phyloP scores from a whole-genome alignment of 2,329 filamentous ascomycete genomes.

The Domatiomyces catenatus region DNA sequence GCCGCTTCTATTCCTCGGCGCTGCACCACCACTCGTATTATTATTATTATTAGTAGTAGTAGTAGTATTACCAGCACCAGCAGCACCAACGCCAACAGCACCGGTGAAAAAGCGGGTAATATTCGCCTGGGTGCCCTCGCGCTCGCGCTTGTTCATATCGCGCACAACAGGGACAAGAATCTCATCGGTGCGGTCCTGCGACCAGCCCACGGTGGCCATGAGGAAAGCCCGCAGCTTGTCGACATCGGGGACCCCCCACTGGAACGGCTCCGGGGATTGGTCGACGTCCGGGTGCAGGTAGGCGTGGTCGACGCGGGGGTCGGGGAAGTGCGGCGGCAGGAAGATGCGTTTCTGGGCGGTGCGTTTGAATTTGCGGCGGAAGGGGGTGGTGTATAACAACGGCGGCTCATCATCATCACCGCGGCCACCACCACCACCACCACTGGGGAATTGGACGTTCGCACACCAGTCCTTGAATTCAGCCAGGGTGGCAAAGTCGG shows the following conservation, averaged over 20 bases:
- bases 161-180: conserved; percentile 87
- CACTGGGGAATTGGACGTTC: too few species aligned
- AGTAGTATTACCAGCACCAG: conserved; percentile 15
- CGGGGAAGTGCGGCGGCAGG: conserved; percentile 65
- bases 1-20: conserved; percentile 46
- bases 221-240: conserved; percentile 70
- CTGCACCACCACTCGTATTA: conserved; percentile 5
- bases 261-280: conserved; percentile 58
- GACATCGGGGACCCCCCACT: conserved; percentile 91
- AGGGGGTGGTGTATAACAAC: conserved; percentile 34
- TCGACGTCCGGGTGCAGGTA: conserved; percentile 84
- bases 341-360: conserved; percentile 69
- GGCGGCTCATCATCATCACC: too few species aligned
- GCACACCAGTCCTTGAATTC: conserved; percentile 80
- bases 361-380: conserved; percentile 75
- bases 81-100: conserved; percentile 56
- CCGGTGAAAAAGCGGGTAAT: conserved; percentile 89
- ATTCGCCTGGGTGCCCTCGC: conserved; percentile 87
- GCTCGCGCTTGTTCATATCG: conserved; percentile 80
- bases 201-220: conserved; percentile 88
- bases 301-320: conserved; percentile 59
- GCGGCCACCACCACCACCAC: too few species aligned
- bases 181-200: conserved; percentile 80
- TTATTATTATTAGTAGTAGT: too few species aligned
- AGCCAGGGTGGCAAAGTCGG: conserved; percentile 63